Base-by-base conservation (phyloP, 2,329 filamentous ascomycete genomes). In the Aureobasidium musti region DNA sequence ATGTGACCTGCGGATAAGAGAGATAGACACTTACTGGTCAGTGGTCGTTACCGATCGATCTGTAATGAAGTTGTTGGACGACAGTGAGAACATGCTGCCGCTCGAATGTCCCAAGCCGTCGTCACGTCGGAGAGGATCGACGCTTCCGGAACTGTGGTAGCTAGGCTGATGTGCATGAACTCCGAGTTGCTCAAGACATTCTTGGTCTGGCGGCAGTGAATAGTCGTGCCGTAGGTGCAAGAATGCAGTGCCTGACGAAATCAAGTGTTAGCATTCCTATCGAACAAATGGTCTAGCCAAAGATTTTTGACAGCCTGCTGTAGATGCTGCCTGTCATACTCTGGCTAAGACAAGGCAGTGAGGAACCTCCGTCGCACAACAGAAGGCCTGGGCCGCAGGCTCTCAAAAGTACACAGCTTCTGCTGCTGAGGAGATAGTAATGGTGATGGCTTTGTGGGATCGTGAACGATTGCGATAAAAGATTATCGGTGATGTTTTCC, bases 121-220 rank as follows among this genome's bases (percentile, higher is more conserved):
- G 75, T 84, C 82, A 77, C 82, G 82, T 72, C 82, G 80, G 74
- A 79, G 77, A 69, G 78, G 79, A 72, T 84, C 82, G 72, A 82
- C 79, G 71, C 78, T 76, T 65, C 69, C 71, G 69, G 74, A 73
- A 73, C 73, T 73, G 71, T 77, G 74, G 75, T 78, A 81, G 68
- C 74, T 73, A 69, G 73, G 75, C 75, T 80, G 79, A 76, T 80
- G 76, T 74, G 79, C 78, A 78, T 82, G 78, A 69, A 74, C 72
- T 67, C 75, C 73, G 72, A 80, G 79, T 64, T 79, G 77, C 67
- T 81, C 78, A 73, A 78, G 76, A 76, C 77, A 81, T 71, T 81
- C 78, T 68, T 79, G 75, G 67, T 81, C 80, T 26, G 53, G 19
- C 23, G 52, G 43, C n/a, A 59, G 43, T 26, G 41, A 43, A 37